Evolutionary conservation across 2,329 filamentous ascomycete genomes (phyloP).

Genomic region (Graphium sp.): DNA sequence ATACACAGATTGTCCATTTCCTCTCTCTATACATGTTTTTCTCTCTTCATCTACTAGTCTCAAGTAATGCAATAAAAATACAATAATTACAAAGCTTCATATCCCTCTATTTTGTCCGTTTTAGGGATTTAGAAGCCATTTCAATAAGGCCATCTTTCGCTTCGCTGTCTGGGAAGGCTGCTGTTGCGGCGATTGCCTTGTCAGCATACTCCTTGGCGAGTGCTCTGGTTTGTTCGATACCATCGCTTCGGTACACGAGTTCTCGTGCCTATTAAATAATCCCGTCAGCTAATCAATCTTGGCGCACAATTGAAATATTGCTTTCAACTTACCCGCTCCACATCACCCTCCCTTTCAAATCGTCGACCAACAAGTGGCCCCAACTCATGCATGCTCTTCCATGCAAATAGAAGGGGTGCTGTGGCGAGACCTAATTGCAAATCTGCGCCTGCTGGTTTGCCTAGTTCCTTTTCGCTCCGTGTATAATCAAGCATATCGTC

Average conservation of each 20-base stretch:
- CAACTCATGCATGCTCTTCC: constrained; percentile 74
- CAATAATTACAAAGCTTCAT: constrained; percentile 6
- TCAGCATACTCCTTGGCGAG: constrained; percentile 84
- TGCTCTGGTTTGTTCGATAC: constrained; percentile 80
- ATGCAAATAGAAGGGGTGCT: constrained; percentile 85
- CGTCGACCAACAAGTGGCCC: constrained; percentile 83
- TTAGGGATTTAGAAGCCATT: constrained; percentile 86
- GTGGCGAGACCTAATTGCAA: constrained; percentile 86
- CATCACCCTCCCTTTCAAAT: constrained; percentile 71
- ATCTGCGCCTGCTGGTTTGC: constrained; percentile 90
- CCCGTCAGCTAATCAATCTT: constrained; percentile 1
- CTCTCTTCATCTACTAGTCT: too few relatives aligned
- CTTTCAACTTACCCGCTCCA: constrained; percentile 59
- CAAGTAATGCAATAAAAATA: constrained; percentile 3
- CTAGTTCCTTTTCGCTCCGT: constrained; percentile 64
- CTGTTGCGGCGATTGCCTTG: constrained; percentile 73
- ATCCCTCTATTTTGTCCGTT: constrained; percentile 63
- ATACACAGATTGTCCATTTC: too few relatives aligned
- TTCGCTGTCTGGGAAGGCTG: constrained; percentile 77
- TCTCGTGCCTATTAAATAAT: constrained; percentile 59
- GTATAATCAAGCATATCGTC: constrained; percentile 98
- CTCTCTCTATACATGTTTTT: too few relatives aligned
- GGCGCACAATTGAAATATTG: too few relatives aligned
- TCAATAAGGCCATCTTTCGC: constrained; percentile 83
- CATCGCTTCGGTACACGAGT: constrained; percentile 67